Evolutionary conservation across 331 rosid genomes (phyloP), one percentile per base, ranked within the genome.

Genomic region (Quercus lobata): DNA sequence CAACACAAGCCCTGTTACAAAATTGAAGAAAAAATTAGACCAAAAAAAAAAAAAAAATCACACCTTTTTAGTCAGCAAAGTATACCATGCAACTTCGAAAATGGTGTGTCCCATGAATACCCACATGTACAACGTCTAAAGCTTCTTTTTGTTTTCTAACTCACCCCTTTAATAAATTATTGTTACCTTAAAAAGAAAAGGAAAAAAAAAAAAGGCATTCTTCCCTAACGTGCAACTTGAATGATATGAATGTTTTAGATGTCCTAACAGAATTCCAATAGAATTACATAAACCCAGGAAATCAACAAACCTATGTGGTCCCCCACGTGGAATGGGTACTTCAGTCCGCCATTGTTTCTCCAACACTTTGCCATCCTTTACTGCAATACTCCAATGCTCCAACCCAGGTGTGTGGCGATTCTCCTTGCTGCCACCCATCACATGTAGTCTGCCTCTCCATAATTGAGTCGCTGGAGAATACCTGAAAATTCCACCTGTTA

Each of bases 391-490:
- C 97, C 98, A 94, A 77, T 91, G 97, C 34, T 94, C 97, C 74
- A 89, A 55, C 30, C 83, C 97, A 73, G 98, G 98, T 5, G 95
- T 85, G 77, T 92, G 93, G 44, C 97, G 97, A 73, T 94, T 92
- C 88, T 94, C 97, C 83, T 88, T 90, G 90, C 98, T 88, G 58
- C 98, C 97, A 8, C 97, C 98, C 98, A 92, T 94, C 80, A 91
- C 98, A 81, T 94, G 98, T 63, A 94, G 92, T 58, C 97, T 90
- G 53, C 95, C 97, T 83, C 91, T 91, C 97, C 97, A 94, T 77
- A 94, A 74, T 71, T 92, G 97, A 55, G 97, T 94, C 10, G 97
- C 97, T 54, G 97, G 97, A 82, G 98, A 91, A 77, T 92, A 94
- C 87, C 98, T 92, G 80, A 35, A 81, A 80, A 76, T 30, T 62